phyloP scores from a whole-genome alignment of 2,329 filamentous ascomycete genomes.

The Cytospora chrysosperma region DNA sequence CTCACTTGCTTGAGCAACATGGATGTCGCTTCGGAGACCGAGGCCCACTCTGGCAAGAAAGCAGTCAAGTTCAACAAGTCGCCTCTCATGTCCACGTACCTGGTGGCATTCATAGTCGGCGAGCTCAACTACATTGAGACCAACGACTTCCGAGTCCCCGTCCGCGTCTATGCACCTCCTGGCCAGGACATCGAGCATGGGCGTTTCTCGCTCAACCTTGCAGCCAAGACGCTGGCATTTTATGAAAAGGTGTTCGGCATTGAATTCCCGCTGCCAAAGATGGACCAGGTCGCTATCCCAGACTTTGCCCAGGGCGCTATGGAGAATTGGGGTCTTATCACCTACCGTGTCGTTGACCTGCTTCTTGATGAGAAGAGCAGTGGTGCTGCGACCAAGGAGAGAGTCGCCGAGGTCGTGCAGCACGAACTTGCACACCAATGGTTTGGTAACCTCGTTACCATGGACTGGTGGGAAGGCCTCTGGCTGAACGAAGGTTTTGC shows the following conservation, averaged over 20 bases:
- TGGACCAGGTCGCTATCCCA: slow-evolving; percentile 95
- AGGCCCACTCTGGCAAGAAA: slow-evolving; percentile 73
- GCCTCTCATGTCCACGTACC: slow-evolving; percentile 93
- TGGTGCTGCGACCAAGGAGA: slow-evolving; percentile 84
- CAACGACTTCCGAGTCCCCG: slow-evolving; percentile 84
- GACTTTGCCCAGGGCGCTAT: slow-evolving; percentile 95
- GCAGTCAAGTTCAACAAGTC: slow-evolving; percentile 90
- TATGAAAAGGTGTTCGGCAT: slow-evolving; percentile 94
- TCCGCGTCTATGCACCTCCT: slow-evolving; percentile 90
- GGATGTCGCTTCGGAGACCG: slow-evolving; percentile 80
- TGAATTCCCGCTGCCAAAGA: slow-evolving; percentile 84
- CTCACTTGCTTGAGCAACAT: slow-evolving; percentile 95
- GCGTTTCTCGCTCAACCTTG: slow-evolving; percentile 84
- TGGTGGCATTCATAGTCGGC: slow-evolving; percentile 89
- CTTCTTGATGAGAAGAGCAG: slow-evolving; percentile 90
- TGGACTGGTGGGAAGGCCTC: slow-evolving; percentile 92
- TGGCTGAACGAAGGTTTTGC: slow-evolving; percentile 92
- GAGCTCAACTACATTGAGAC: slow-evolving; percentile 94
- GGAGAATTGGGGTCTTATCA: slow-evolving; percentile 98
- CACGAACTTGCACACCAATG: slow-evolving; percentile 94
- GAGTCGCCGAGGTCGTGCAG: slow-evolving; percentile 92
- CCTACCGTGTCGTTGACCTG: slow-evolving; percentile 88
- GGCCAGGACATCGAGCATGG: slow-evolving; percentile 90
- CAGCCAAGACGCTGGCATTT: slow-evolving; percentile 84
- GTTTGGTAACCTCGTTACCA: slow-evolving; percentile 89